A percentile compares a stretch with the other conserved stretches of the same genome.
Conservation (phyloP, 306 rosid species). For the Bauhinia variegata region DNA sequence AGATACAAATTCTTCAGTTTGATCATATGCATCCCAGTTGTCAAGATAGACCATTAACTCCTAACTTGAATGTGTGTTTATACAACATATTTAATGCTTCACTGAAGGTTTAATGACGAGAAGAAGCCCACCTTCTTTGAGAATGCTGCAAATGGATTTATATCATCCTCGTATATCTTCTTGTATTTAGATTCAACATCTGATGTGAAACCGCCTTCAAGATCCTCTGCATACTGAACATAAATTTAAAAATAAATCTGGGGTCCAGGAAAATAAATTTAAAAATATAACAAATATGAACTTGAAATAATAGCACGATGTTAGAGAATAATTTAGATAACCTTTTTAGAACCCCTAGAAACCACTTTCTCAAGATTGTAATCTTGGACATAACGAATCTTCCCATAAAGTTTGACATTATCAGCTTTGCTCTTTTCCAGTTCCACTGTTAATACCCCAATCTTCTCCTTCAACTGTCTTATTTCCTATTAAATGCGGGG, state of each 20-base stretch:
- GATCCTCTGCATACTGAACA: conserved; percentile 86
- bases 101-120: conserved; percentile 19
- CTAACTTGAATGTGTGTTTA: conserved; percentile 20
- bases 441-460: conserved; percentile 73
- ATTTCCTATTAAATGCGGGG: conserved; percentile 65
- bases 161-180: conserved; percentile 96
- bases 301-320: conserved; percentile 2
- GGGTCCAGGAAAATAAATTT: conserved; percentile 12
- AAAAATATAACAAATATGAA: neutral
- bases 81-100: conserved; percentile 11
- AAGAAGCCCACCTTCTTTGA: conserved; percentile 72
- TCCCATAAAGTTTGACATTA: conserved; percentile 96
- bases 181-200: conserved; percentile 98
- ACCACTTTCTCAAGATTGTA: conserved; percentile 93
- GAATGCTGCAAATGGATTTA: conserved; percentile 99
- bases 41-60: conserved; percentile 25
- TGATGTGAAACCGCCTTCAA: conserved; percentile 87
- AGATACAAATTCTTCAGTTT: conserved; percentile 7
- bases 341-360: conserved; percentile 97
- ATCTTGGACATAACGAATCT: conserved; percentile 97
- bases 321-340: conserved; percentile 36
- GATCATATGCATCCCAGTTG: conserved; percentile 15
- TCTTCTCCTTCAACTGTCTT: conserved; percentile 90
- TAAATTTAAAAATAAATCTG: conserved; percentile 26
- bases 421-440: conserved; percentile 91